Conservation (phyloP, 2,329 filamentous ascomycete genomes). For the Graphilbum ipis-grandicollis region DNA sequence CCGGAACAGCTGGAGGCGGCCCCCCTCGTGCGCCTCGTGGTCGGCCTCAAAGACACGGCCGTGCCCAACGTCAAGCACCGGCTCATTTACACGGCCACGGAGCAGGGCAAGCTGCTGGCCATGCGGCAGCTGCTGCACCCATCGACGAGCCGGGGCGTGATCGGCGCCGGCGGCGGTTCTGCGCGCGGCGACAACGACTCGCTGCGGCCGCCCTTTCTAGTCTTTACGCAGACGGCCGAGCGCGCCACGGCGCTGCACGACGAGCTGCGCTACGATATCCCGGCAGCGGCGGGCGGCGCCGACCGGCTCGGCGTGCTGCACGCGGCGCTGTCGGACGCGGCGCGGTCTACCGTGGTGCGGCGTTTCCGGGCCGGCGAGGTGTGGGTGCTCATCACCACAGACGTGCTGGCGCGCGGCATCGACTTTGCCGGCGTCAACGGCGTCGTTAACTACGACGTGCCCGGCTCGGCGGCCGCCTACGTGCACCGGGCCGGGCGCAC, state of each 20-base stretch:
- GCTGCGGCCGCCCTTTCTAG: conserved; percentile 74
- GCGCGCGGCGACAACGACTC: conserved; percentile 16
- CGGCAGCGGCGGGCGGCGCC: conserved; percentile 68
- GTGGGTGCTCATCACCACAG: conserved; percentile 93
- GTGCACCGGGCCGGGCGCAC: conserved; percentile 89
- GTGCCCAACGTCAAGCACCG: conserved; percentile 84
- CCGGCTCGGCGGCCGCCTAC: conserved; percentile 75
- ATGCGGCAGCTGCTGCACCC: conserved; percentile 81
- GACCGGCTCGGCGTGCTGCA: conserved; percentile 80
- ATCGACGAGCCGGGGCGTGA: conserved; percentile 22
- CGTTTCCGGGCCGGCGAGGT: conserved; percentile 82
- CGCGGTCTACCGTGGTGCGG: conserved; percentile 68
- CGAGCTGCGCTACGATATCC: conserved; percentile 89
- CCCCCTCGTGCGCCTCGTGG: conserved; percentile 65
- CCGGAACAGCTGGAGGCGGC: neutral
- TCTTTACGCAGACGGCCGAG: conserved; percentile 93
- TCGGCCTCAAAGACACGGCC: conserved; percentile 91
- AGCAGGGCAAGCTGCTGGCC: conserved; percentile 83
- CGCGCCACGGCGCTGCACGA: conserved; percentile 74
- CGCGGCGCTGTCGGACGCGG: conserved; percentile 61
- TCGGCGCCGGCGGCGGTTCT: conserved; percentile 24
- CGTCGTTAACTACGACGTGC: conserved; percentile 95
- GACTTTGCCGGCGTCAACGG: conserved; percentile 93
- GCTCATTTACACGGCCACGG: conserved; percentile 78
- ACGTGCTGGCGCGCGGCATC: conserved; percentile 78